Evolutionary conservation across 2,329 filamentous ascomycete genomes (phyloP).

Genomic region (Fusarium austroafricanum): DNA sequence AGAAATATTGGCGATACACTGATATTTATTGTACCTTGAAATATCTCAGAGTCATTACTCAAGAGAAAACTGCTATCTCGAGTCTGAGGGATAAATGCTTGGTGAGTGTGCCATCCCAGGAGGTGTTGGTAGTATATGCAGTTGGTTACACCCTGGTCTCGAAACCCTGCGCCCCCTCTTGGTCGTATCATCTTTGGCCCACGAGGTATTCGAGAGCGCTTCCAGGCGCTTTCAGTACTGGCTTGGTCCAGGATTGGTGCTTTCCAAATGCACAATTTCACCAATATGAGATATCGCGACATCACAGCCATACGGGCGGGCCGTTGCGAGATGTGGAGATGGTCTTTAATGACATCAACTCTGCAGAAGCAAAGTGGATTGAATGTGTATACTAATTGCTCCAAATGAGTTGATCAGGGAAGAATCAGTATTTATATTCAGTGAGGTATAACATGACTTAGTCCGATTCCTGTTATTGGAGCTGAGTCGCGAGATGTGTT

Average conservation of each 20-base stretch:
- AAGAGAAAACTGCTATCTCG: neutral
- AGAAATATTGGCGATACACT: neutral
- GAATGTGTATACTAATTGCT: neutral
- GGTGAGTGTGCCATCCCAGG: neutral
- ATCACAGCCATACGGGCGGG: constrained; percentile 20
- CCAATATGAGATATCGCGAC: constrained; percentile 3
- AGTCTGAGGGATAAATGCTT: neutral
- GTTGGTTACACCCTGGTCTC: constrained; percentile 28
- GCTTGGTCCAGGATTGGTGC: neutral
- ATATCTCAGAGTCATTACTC: neutral
- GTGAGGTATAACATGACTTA: neutral
- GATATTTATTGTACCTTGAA: neutral
- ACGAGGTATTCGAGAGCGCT: constrained; percentile 9
- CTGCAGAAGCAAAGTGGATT: neutral
- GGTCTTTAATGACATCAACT: neutral
- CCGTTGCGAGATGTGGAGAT: constrained; percentile 26
- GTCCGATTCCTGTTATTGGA: neutral
- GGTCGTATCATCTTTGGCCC: constrained; percentile 7
- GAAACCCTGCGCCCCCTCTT: constrained; percentile 30
- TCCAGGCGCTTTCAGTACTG: neutral
- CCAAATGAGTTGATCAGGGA: neutral
- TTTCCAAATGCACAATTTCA: neutral
- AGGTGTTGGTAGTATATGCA: constrained; percentile 8
- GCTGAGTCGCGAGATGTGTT: neutral
- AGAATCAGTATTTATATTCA: neutral